Evolutionary conservation across 306 rosid genomes (phyloP), one percentile per base, ranked within the genome.

Genomic region (Vachellia collinsii): DNA sequence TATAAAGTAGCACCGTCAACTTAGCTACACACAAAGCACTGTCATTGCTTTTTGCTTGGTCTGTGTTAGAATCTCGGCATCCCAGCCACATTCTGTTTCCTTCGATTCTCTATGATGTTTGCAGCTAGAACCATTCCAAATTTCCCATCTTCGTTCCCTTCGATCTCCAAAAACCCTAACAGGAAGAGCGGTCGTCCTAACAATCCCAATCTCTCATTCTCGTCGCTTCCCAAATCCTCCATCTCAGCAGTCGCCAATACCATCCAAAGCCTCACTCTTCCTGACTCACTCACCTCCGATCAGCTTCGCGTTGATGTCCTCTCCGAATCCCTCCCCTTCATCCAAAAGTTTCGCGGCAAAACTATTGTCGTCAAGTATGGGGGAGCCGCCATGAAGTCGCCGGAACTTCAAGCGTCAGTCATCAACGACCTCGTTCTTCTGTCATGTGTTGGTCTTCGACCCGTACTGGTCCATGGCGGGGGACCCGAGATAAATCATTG

Each of bases 371-470:
- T 94, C 72, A 94, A 93, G 83, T 94, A 94, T 61, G 97, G 99
- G 0, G 99, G 97, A 79, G 97, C 99, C 48, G 97, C 99, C 73
- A 94, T 94, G 99, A 93, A 94, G 61, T 90, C 97, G 36, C 82
- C 81, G 73, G 79, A 62, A 37, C 99, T 94, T 19, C 97, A 93
- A 77, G 94, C 95, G 46, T 90, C 92, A 16, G 97, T 94, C 50
- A 92, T 94, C 77, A 94, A 93, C 81, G 97, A 93, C 82, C 97
- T 94, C 73, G 99, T 94, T 53, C 97, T 93, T 20, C 95, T 94
- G 70, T 83, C 97, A 34, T 91, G 92, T 84, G 97, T 94, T 12
- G 99, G 99, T 34, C 95, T 94, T 74, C 89, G 94, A 4, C 97
- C 94, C 4, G 78, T 94, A 56, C 53, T 94, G 51, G 99, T 94